A percentile compares a stretch with the other conserved stretches of the same genome.
These are phyloP conservation scores for Pseudogymnoascus sp. DNA, from an alignment of 2,329 filamentous ascomycete species.

Conservation along the genomic window DNA sequence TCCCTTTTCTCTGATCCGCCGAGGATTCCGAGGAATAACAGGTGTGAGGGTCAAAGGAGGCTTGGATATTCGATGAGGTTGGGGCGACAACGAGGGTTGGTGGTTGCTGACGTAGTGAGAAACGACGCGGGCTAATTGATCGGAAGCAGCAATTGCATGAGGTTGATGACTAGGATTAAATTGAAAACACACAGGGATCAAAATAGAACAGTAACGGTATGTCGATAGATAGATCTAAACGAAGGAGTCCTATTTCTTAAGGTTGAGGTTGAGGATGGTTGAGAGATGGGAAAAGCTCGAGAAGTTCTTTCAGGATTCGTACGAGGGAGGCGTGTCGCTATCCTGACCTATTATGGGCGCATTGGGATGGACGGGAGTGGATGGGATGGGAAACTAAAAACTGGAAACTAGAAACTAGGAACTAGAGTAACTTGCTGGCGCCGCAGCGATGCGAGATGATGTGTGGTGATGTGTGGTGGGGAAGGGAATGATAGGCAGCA, in stretches of 20 bases:
- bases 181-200: neutral
- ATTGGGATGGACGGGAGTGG: neutral
- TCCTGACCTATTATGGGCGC: neutral
- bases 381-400: too few relatives aligned
- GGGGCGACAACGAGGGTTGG: conserved; percentile 2
- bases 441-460: neutral
- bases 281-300: neutral
- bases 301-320: neutral
- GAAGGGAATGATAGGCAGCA: neutral
- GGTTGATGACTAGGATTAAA: neutral
- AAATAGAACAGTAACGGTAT: neutral
- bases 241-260: neutral
- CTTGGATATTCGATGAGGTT: neutral
- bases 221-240: neutral
- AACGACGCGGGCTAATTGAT: neutral
- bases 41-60: neutral
- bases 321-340: neutral
- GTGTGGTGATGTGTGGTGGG: neutral
- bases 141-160: neutral
- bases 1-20: neutral
- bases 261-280: neutral
- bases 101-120: conserved; percentile 1
- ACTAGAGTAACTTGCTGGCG: neutral
- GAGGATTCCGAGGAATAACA: neutral
- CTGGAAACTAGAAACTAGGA: neutral